Percentiles rank a stretch among this genome's conserved stretches.
These are phyloP conservation scores for Vicia faba DNA, from an alignment of 306 rosid genomes.

Conservation along the genomic window DNA sequence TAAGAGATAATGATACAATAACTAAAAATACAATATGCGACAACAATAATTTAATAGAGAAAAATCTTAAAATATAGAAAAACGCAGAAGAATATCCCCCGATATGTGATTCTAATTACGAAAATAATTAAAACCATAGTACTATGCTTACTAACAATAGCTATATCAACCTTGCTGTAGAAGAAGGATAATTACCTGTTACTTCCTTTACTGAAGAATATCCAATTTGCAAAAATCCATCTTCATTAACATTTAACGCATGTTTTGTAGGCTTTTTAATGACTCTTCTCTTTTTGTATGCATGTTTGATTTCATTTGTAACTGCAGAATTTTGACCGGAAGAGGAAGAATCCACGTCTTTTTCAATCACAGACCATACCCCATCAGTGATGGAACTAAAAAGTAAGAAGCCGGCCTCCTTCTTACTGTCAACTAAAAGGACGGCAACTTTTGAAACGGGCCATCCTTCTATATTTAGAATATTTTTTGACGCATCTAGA, in stretches of 20 bases:
- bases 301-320: conserved; percentile 28
- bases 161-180: conserved; percentile 2
- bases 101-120: conserved; percentile 14
- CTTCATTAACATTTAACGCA: conserved; percentile 42
- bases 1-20: conserved; percentile 15
- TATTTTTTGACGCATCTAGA: conserved; percentile 58
- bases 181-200: conserved; percentile 54
- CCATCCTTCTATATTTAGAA: conserved; percentile 66
- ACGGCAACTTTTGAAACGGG: conserved; percentile 74
- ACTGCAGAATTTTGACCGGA: conserved; percentile 41
- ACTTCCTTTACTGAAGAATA: conserved; percentile 67
- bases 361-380: conserved; percentile 77
- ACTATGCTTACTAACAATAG: conserved; percentile 16
- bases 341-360: conserved; percentile 42
- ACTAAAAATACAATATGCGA: conserved; percentile 33
- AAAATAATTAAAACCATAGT: conserved; percentile 9
- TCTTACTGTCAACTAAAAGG: conserved; percentile 57
- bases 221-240: conserved; percentile 56
- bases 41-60: conserved; percentile 10
- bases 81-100: neutral
- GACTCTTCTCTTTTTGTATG: conserved; percentile 48
- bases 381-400: conserved; percentile 62
- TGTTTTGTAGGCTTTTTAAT: conserved; percentile 47
- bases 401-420: conserved; percentile 57
- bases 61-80: conserved; percentile 19